phyloP scores from a whole-genome alignment of 495 filamentous ascomycete species.

The Pyrenopolyporus hunteri region DNA sequence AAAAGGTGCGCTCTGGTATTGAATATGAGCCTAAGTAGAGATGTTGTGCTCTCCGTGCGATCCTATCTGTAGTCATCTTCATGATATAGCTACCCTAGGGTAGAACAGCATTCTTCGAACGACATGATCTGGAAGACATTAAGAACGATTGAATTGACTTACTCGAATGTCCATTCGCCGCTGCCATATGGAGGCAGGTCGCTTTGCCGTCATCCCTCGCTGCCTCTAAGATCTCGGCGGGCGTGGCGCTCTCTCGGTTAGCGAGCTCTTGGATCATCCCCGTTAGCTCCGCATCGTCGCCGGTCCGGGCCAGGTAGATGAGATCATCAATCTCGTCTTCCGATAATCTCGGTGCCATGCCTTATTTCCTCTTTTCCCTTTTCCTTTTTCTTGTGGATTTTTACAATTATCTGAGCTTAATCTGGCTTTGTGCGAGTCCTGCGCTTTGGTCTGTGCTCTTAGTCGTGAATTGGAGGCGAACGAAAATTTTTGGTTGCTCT shows the following conservation, averaged over 20 bases:
- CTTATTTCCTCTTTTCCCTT: conserved; percentile 19
- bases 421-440: not conserved
- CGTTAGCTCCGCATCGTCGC: conserved; percentile 74
- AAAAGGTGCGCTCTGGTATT: too few species aligned
- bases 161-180: conserved; percentile 87
- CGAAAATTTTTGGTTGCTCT: conserved; percentile 11
- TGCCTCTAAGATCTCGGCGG: conserved; percentile 63
- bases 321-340: conserved; percentile 87
- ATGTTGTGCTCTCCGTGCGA: too few species aligned
- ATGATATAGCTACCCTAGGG: too few species aligned
- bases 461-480: not conserved
- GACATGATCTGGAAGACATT: not conserved
- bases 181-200: conserved; percentile 85
- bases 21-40: too few species aligned
- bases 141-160: conserved; percentile 29
- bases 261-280: conserved; percentile 63
- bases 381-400: not conserved
- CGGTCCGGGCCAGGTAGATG: conserved; percentile 78
- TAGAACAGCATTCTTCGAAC: too few species aligned
- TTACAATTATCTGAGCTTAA: not conserved
- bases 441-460: conserved; percentile 6
- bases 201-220: conserved; percentile 73
- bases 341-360: conserved; percentile 62
- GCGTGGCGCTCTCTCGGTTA: conserved; percentile 57
- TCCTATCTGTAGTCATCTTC: too few species aligned